Conservation (phyloP, 176 grass and related monocot species). For the Aegilops speltoides region DNA sequence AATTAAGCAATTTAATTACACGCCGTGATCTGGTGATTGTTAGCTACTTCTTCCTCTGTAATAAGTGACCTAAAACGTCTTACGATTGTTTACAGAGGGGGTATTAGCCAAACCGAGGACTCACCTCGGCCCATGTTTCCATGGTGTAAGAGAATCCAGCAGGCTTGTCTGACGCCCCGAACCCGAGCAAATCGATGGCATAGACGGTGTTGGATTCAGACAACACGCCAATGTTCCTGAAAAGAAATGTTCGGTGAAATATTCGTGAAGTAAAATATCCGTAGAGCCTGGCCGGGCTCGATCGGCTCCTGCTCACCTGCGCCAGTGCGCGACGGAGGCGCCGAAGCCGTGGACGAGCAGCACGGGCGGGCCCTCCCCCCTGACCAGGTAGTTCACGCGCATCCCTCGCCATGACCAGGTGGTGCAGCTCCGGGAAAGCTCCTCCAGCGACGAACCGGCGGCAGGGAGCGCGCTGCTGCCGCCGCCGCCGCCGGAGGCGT, state of each 20-base stretch:
- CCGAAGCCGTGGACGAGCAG: slow-evolving; percentile 95
- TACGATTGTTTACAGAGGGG: too few species aligned
- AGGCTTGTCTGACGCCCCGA: slow-evolving; percentile 89
- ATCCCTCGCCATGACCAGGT: slow-evolving; percentile 76
- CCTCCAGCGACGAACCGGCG: slow-evolving; percentile 33
- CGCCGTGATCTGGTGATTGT: background rate
- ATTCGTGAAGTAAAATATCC: background rate
- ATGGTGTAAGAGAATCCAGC: slow-evolving; percentile 83
- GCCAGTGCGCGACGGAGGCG: slow-evolving; percentile 88
- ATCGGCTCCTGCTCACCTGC: slow-evolving; percentile 50
- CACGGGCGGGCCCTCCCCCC: slow-evolving; percentile 64
- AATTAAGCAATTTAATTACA: background rate
- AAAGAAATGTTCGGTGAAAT: background rate
- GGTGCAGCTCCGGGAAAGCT: slow-evolving; percentile 58
- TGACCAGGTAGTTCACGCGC: slow-evolving; percentile 79
- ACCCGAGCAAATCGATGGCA: slow-evolving; percentile 89
- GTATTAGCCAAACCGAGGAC: background rate
- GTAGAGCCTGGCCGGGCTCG: background rate
- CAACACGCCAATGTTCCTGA: slow-evolving; percentile 64
- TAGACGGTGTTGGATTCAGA: slow-evolving; percentile 79
- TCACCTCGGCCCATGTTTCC: slow-evolving; percentile 84
- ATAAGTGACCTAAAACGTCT: too few species aligned
- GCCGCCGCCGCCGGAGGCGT: slow-evolving; percentile 6
- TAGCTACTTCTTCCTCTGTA: background rate
- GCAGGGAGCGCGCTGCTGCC: background rate